Percentiles rank a stretch among this genome's conserved stretches.
phyloP scores from a whole-genome alignment of 1,284 basidiomycete genomes.

The Apiotrichum porosum region DNA sequence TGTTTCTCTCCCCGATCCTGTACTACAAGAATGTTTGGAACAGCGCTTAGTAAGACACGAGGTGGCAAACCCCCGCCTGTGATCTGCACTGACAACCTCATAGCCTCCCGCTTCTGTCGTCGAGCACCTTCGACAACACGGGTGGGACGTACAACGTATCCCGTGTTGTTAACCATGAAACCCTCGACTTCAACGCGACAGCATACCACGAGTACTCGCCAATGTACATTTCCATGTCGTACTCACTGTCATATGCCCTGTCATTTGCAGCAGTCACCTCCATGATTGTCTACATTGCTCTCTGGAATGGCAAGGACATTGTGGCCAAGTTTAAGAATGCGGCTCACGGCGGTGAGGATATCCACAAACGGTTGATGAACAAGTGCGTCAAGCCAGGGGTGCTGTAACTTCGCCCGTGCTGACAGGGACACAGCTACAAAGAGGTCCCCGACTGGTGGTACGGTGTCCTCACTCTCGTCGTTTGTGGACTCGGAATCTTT shows the following conservation, averaged over 20 bases:
- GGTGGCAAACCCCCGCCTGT: no score
- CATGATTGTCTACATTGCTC: slow-evolving; percentile 48
- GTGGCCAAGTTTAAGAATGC: slow-evolving; percentile 56
- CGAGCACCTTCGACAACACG: slow-evolving; percentile 48
- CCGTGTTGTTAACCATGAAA: slow-evolving; percentile 23
- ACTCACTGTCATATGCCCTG: slow-evolving; percentile 51
- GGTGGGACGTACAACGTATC: slow-evolving; percentile 44
- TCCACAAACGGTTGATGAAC: not conserved
- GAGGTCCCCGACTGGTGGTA: slow-evolving; percentile 83
- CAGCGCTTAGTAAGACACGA: no score
- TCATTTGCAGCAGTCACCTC: slow-evolving; percentile 49
- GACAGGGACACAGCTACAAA: no score
- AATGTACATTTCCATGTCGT: slow-evolving; percentile 22
- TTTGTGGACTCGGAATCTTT: slow-evolving; percentile 51
- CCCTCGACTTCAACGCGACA: slow-evolving; percentile 6
- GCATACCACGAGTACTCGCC: not conserved
- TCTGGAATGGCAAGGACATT: slow-evolving; percentile 51
- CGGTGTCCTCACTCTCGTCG: slow-evolving; percentile 56
- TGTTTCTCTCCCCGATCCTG: slow-evolving; percentile 48
- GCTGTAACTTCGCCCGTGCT: no score
- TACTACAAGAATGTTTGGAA: slow-evolving; percentile 51
- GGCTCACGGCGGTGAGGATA: slow-evolving; percentile 49
- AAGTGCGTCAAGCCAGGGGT: no score
- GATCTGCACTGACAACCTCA: no score
- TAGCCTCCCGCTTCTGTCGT: slow-evolving; percentile 44